Base-by-base conservation (phyloP, 176 grass and related monocot genomes). In the Hsuehochloa calcarea region DNA sequence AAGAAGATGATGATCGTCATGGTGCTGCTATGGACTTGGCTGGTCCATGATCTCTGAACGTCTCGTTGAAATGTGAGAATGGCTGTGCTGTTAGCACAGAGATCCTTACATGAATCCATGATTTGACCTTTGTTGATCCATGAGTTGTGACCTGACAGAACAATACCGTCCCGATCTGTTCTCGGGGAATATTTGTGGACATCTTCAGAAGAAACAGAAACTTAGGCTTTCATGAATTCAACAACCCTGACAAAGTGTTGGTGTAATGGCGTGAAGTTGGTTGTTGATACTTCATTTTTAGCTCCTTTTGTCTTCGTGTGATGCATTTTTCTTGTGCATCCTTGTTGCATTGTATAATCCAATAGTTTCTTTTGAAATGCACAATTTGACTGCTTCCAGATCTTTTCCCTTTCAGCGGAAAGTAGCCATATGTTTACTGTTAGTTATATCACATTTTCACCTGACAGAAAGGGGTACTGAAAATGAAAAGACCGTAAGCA, bases 301-400 rank as follows among this genome's bases (percentile, higher is more conserved):
- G 55, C 58, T 10, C 75, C n/a, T 41, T 46, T 5, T 37, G 37
- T 76, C 20, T 59, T 62, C 59, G n/a, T 31, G 16, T 68, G 84
- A 74, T 79, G 84, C 46, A 74, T 55, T 83, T 8, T 17, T 64
- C 65, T 46, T 25, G 27, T 83, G 79, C 84, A 86, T 72, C 72
- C 26, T 40, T 66, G 46, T 65, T 66, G n/a, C 79, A 85, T 34
- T 85, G 77, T 85, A 45, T 70, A 54, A 22, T 37, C 37, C 25
- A 25, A 90, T 71, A 45, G 25, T 45, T 63, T 85, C 25, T 81
- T 71, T 72, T 63, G 45, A 76, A 77, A 82, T 77, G 56, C 26
- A 31, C 43, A 47, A 26, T 80, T 80, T 43, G 7, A 46, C 17
- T 79, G 68, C 56, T 35, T 35, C 50, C 26, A 16, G 3, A 52